Conservation (phyloP, 257 asterid genomes). For the Nicotiana benthamiana region DNA sequence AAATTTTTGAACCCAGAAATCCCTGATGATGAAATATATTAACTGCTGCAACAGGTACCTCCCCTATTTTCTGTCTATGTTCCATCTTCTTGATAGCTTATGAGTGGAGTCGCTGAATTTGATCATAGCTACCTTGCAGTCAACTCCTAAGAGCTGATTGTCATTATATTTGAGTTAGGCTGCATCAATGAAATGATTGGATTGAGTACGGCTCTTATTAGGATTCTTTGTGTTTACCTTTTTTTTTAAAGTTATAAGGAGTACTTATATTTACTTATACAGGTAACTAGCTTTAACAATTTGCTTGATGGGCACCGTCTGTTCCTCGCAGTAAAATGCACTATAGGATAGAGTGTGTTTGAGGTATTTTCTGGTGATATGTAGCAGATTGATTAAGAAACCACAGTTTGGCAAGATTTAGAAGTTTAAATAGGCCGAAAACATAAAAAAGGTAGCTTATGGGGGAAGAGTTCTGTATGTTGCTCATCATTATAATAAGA, state of each 20-base stretch:
- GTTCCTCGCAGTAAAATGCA: background rate
- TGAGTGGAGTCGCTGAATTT: background rate
- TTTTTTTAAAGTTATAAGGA: background rate
- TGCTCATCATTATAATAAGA: background rate
- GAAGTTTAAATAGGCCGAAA: background rate
- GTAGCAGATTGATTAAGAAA: background rate
- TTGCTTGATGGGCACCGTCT: background rate
- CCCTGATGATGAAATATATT: constrained; percentile 80
- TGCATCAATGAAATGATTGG: background rate
- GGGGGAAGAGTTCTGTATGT: background rate
- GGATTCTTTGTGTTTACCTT: background rate
- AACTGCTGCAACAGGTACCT: constrained; percentile 33
- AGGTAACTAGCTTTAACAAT: background rate
- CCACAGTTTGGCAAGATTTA: background rate
- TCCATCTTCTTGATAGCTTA: background rate
- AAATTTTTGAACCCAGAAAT: constrained; percentile 69
- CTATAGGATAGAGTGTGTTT: background rate
- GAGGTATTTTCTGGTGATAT: background rate
- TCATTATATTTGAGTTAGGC: background rate
- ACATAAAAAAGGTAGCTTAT: background rate
- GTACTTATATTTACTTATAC: background rate
- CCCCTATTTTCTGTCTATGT: background rate
- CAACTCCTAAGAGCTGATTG: background rate
- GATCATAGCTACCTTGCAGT: background rate
- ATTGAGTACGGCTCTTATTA: background rate